Evolutionary conservation across 495 filamentous ascomycete species (phyloP), one percentile per base, ranked within the genome.

Genomic region (Parathielavia hyrcaniae): DNA sequence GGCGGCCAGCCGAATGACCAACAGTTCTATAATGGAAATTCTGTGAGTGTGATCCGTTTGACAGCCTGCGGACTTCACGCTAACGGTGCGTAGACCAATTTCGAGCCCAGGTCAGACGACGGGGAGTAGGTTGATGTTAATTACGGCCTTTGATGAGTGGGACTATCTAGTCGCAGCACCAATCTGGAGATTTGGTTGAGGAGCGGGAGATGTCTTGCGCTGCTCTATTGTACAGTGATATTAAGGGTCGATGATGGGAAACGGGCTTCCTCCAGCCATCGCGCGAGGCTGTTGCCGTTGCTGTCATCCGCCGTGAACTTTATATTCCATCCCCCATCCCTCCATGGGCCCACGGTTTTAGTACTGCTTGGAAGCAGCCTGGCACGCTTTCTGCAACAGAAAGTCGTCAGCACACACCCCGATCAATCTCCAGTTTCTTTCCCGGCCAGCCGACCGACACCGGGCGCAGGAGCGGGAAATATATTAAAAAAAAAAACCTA

Each of bases 11-110:
- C 79, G 77, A 62, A 62, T 20, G 63, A 85, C 57, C 76, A 78
- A 22, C 83, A 91, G 63, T 82, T 90, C 39, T 96, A 96, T 67
- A 96, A 96, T 70, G 90, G 90, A 5, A 96, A 95, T 65, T 87
- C 89, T 69, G 88, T 91, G 76, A 58, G 85, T 69, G 10, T 3
- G 17, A 20, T 17, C n/a, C n/a, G 5, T 13, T 34, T n/a, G 14
- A 13, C 11, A 1, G 5, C 20, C 6, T 44, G 4, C 17, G 10
- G 11, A 56, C 4, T 0, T 17, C 35, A 14, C 14, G 45, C 65
- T 68, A 50, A 71, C 23, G 0, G 30, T 36, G 6, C 23, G 36
- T 54, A 89, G 86, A 75, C 88, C 46, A 91, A 89, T 63, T 91
- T 91, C 58, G 79, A 91, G 65, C 86, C 87, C 3, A 81, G 83